phyloP scores from a whole-genome alignment of 2,329 filamentous ascomycete species.

The Rutstroemia sydowiana region DNA sequence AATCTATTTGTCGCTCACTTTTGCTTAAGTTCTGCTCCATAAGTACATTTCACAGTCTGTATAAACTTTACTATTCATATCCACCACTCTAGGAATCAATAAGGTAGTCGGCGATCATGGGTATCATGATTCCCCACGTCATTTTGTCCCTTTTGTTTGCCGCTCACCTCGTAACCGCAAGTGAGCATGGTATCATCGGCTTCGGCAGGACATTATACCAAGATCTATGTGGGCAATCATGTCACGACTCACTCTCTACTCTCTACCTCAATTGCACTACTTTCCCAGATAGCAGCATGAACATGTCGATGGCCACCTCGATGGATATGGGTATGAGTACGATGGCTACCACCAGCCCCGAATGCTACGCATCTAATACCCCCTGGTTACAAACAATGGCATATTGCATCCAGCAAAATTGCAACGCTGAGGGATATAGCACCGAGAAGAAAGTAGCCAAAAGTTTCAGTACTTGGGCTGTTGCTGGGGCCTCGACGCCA shows the following conservation, averaged over 20 bases:
- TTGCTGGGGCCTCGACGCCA: neutral
- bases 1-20: too few relatives aligned
- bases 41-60: too few relatives aligned
- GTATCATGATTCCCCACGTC: neutral
- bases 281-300: neutral
- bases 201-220: conserved; percentile 42
- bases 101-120: neutral
- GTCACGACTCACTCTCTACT: conserved; percentile 6
- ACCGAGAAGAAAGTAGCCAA: neutral
- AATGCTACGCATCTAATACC: conserved; percentile 4
- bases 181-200: conserved; percentile 56
- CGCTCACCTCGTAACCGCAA: neutral
- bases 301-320: neutral
- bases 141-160: neutral
- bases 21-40: too few relatives aligned
- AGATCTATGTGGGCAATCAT: conserved; percentile 7
- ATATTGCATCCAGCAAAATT: neutral
- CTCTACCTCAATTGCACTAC: conserved; percentile 9
- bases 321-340: neutral
- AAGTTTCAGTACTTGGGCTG: neutral
- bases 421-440: neutral
- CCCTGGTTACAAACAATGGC: conserved; percentile 22
- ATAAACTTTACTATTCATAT: neutral
- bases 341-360: neutral
- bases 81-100: neutral